phyloP scores from a whole-genome alignment of 176 grass and related monocot species.

The Phoenix dactylifera region DNA sequence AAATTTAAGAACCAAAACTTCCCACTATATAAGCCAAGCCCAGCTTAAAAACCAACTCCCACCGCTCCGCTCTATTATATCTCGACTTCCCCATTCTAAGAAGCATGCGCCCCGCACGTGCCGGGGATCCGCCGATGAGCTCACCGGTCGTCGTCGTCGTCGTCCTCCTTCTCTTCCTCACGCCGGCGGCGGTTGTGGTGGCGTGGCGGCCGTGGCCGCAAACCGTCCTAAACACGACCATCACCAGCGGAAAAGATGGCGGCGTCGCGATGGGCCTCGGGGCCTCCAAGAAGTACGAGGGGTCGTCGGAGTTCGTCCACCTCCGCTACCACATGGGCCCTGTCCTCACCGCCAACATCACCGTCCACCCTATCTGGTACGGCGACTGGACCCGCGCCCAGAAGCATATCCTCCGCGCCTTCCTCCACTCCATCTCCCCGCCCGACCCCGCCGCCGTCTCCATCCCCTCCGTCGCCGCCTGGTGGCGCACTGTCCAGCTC shows the following conservation, averaged over 20 bases:
- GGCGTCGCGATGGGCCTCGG: slow-evolving; percentile 6
- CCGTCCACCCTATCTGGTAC: slow-evolving; percentile 94
- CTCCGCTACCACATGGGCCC: slow-evolving; percentile 95
- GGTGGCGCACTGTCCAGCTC: slow-evolving; percentile 88
- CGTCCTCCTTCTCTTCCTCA: background rate
- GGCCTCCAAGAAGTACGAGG: slow-evolving; percentile 78
- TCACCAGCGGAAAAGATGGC: background rate
- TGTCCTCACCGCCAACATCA: slow-evolving; percentile 60
- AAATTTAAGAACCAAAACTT: no score
- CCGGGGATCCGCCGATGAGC: slow-evolving; percentile 3
- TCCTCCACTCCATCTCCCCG: slow-evolving; percentile 70
- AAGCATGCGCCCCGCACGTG: no score
- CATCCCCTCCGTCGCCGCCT: slow-evolving; percentile 40
- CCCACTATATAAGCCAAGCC: no score
- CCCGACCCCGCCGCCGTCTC: background rate
- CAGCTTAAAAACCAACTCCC: background rate
- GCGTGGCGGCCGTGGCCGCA: slow-evolving; percentile 87
- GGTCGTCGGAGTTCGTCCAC: slow-evolving; percentile 81
- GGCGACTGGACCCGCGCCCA: slow-evolving; percentile 49
- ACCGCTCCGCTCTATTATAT: background rate
- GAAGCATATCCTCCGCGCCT: slow-evolving; percentile 71
- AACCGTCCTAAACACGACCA: slow-evolving; percentile 4
- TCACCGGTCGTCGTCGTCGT: background rate
- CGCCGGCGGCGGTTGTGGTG: background rate
- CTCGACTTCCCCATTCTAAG: background rate